phyloP scores from a whole-genome alignment of 75 land plant species.

The Sequoia sempervirens region DNA sequence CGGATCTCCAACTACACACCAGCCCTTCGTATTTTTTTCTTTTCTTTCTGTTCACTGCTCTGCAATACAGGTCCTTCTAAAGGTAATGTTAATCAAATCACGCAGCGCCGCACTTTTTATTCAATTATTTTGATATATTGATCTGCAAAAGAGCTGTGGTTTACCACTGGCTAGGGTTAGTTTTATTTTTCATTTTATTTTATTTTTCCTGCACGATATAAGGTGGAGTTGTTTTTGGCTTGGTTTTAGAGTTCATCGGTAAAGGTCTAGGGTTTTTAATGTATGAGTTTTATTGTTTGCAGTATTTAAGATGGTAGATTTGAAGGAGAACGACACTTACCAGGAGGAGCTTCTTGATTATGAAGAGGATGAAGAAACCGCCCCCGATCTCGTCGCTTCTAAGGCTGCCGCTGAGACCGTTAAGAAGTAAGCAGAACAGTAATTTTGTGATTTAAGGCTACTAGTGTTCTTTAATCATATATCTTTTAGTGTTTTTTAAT shows the following conservation, averaged over 20 bases:
- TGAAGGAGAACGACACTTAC: conserved; percentile 37
- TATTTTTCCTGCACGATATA: not conserved
- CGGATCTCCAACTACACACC: too few species aligned
- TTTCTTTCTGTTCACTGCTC: too few species aligned
- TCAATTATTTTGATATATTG: not conserved
- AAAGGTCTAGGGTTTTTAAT: not conserved
- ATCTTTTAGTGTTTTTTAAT: not conserved
- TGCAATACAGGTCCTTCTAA: too few species aligned
- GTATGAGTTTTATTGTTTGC: not conserved
- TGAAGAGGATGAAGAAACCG: conserved; percentile 52
- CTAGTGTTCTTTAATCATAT: not conserved
- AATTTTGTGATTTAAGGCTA: not conserved
- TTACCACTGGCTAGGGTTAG: not conserved
- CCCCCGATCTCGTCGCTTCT: conserved; percentile 46
- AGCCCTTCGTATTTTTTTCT: too few species aligned
- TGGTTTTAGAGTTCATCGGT: not conserved
- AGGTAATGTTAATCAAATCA: too few species aligned
- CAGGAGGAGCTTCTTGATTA: conserved; percentile 54
- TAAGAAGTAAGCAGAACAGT: conserved; percentile 32
- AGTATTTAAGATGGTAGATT: conserved; percentile 16
- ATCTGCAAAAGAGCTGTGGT: not conserved
- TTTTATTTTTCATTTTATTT: too few species aligned
- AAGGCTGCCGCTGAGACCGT: conserved; percentile 37
- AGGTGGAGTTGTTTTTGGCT: not conserved
- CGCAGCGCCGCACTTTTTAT: too few species aligned